Evolutionary conservation across 805 yeast species (phyloP).

Genomic region (Yamadazyma phyllophila): DNA sequence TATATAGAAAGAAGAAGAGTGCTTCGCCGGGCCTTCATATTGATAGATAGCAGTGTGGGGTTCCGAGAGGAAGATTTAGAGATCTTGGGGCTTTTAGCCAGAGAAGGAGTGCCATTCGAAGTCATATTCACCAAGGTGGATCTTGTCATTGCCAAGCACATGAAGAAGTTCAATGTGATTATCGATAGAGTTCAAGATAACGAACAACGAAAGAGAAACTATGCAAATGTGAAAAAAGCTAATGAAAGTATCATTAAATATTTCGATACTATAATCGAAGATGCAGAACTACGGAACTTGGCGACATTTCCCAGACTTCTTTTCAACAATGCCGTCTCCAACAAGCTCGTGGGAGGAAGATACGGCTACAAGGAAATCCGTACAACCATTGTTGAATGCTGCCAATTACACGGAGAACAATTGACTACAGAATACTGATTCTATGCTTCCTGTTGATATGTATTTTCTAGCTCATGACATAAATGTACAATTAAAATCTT

Average conservation of each 20-base stretch:
- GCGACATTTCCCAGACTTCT: conserved; percentile 39
- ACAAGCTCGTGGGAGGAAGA: conserved; percentile 33
- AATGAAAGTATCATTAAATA: conserved; percentile 27
- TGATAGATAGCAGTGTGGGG: conserved; percentile 62
- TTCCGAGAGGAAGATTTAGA: conserved; percentile 53
- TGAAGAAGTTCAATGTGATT: conserved; percentile 17
- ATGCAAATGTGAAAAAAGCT: conserved; percentile 14
- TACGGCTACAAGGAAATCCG: conserved; percentile 57
- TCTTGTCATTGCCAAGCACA: conserved; percentile 33
- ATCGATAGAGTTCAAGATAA: conserved; percentile 7
- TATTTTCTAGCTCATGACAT: conserved; percentile 7
- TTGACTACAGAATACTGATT: neutral
- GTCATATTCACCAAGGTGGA: conserved; percentile 79
- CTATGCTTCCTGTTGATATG: neutral
- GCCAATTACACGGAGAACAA: conserved; percentile 27
- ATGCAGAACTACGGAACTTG: conserved; percentile 15
- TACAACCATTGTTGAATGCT: conserved; percentile 48
- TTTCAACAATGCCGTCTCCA: conserved; percentile 52
- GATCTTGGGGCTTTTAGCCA: conserved; percentile 49
- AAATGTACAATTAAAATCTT: conserved; percentile 2
- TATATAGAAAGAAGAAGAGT: conserved; percentile 56
- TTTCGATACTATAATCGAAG: conserved; percentile 35
- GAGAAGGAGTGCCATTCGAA: conserved; percentile 66
- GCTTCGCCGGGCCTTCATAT: conserved; percentile 56
- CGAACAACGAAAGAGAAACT: conserved; percentile 6